Conservation (phyloP, 2,329 filamentous ascomycete genomes). For the Botrytis paeoniae region DNA sequence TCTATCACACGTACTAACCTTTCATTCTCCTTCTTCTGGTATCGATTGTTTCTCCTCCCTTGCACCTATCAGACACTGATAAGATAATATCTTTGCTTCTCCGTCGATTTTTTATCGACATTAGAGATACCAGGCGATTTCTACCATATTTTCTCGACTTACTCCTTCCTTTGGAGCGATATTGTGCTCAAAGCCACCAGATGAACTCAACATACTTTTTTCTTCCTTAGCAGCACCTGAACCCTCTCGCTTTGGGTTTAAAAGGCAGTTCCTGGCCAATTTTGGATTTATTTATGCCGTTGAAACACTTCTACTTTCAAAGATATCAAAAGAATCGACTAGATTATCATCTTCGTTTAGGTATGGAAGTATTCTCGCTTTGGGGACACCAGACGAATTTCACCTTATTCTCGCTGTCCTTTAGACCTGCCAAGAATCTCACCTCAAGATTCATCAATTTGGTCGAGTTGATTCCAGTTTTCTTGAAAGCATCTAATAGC, state of each 20-base stretch:
- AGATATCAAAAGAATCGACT: background rate
- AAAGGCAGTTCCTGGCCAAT: background rate
- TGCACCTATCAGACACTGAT: background rate
- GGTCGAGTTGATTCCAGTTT: background rate
- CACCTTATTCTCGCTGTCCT: background rate
- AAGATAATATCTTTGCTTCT: background rate
- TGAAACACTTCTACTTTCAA: background rate
- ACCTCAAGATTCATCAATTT: background rate
- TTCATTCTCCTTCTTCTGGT: no score
- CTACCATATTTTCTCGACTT: no score
- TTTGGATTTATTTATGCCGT: background rate
- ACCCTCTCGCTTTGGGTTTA: background rate
- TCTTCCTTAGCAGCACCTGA: background rate
- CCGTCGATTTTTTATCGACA: background rate
- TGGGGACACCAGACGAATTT: background rate
- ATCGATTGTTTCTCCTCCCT: background rate
- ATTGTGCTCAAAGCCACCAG: background rate
- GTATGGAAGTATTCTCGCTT: background rate
- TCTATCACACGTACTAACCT: background rate
- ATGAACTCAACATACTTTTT: background rate
- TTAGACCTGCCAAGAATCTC: background rate
- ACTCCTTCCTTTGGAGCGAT: background rate
- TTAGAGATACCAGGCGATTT: background rate
- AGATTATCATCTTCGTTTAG: background rate
- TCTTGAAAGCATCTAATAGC: background rate